A percentile compares a stretch with the other conserved stretches of the same genome.
phyloP scores from a whole-genome alignment of 371 early-diverging fungal genomes.

The Mortierella sp. region DNA sequence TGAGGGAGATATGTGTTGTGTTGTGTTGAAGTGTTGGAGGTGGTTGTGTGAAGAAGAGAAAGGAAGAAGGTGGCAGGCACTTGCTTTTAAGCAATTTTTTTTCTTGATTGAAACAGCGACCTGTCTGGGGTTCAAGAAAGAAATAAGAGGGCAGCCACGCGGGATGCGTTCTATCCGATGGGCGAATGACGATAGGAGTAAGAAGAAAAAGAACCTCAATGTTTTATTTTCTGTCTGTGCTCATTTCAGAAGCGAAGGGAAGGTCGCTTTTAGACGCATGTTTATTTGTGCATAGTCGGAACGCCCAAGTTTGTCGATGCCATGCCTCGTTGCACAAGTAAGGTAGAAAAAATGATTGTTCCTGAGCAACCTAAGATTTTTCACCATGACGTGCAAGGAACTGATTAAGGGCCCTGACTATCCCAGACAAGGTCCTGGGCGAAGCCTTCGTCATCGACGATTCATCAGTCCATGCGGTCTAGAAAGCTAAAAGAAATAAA shows the following conservation, averaged over 20 bases:
- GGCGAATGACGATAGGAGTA: background rate
- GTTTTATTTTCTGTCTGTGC: background rate
- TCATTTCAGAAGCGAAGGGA: background rate
- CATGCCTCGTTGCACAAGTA: background rate
- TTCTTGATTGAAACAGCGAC: background rate
- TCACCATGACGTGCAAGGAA: background rate
- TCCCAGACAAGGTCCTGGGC: background rate
- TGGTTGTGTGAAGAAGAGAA: background rate
- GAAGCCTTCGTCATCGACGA: background rate
- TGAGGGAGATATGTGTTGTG: background rate
- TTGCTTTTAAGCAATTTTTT: slow-evolving; percentile 4
- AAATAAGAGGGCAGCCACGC: background rate
- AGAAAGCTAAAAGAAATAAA: too few species aligned
- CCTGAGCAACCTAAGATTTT: background rate
- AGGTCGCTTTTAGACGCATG: background rate
- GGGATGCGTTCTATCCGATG: background rate
- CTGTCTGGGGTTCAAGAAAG: background rate
- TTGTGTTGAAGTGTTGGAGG: background rate
- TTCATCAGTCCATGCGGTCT: background rate
- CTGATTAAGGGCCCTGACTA: background rate
- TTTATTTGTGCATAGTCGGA: background rate
- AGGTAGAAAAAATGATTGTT: background rate
- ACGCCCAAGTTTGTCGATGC: background rate
- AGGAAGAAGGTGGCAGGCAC: background rate
- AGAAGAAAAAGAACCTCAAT: background rate